phyloP scores from a whole-genome alignment of 129 eudicot genomes.

The Heracleum sosnowskyi region DNA sequence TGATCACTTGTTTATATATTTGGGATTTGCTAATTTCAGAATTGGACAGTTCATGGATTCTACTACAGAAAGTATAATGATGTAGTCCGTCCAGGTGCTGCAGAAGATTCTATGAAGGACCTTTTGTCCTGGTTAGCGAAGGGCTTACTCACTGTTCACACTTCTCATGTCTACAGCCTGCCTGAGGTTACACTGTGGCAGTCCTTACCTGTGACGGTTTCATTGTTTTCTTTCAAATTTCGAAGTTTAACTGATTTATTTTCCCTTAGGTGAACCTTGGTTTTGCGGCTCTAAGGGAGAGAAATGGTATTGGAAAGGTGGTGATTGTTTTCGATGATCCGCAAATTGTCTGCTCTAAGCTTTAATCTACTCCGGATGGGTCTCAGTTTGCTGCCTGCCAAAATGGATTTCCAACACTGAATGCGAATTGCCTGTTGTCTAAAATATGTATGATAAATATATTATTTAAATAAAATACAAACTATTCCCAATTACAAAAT shows the following conservation, averaged over 20 bases:
- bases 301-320: slow-evolving; percentile 87
- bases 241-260: background rate
- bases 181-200: slow-evolving; percentile 63
- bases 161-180: slow-evolving; percentile 62
- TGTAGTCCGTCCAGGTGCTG: slow-evolving; percentile 39
- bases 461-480: too few relatives aligned
- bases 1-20: too few relatives aligned
- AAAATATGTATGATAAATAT: too few relatives aligned
- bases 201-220: background rate
- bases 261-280: slow-evolving; percentile 61
- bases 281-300: slow-evolving; percentile 64
- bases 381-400: background rate
- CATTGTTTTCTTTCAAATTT: background rate
- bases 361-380: slow-evolving; percentile 18
- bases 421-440: too few relatives aligned
- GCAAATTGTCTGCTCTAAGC: slow-evolving; percentile 45
- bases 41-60: slow-evolving; percentile 96
- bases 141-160: slow-evolving; percentile 59
- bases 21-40: slow-evolving; percentile 27
- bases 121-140: slow-evolving; percentile 67
- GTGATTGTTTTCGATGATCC: slow-evolving; percentile 56
- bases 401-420: background rate
- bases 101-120: slow-evolving; percentile 72
- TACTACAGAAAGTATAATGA: slow-evolving; percentile 79
- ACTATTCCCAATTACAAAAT: too few relatives aligned